Evolutionary conservation across 371 early-diverging fungal species (phyloP), one percentile per base, ranked within the genome.

Genomic region (Apophysomyces trapeziformis): DNA sequence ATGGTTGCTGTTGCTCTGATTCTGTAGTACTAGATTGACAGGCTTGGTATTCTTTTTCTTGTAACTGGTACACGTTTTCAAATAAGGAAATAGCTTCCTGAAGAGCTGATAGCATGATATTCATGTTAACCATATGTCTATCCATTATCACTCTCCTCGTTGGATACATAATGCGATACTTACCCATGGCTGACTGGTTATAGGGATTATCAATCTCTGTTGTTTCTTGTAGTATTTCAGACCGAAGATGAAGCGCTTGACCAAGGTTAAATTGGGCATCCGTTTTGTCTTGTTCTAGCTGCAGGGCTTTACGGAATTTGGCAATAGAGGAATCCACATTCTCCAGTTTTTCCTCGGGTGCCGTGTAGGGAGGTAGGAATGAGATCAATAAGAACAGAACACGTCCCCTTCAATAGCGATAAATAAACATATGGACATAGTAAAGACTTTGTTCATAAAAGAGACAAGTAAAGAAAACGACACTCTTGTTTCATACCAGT

Each of bases 251-350:
- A 61, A 90, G 67, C 0, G 91, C 90, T 73, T 90, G 91, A 6
- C 85, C 90, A 38, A 91, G 79, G 66, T 91, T 92, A 72, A 89
- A 91, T 50, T 87, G 80, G 0, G 85, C 80, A 69, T 92, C 91
- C 2, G 88, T 81, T 61, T 89, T 86, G 47, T 76, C 72, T 5
- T 75, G 58, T 45, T 87, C 83, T 7, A 86, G 70, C n/a, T 65
- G 66, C 7, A 85, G 63, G 18, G 87, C 88, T 7, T 58, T 64
- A 58, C 86, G 76, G 65, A 89, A 86, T 13, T 83, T 84, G 21
- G 77, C 73, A 44, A 89, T 86, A 7, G 90, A 82, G 5, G 76
- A 69, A 59, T 83, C 77, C 60, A 90, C 66, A 32, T 83, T 71
- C n/a, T 74, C 68, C 21, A 85, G 60, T 47, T 84, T 86, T 57